Evolutionary conservation across 768 basidiomycete species (phyloP).

Genomic region (Leccinellum luteum): DNA sequence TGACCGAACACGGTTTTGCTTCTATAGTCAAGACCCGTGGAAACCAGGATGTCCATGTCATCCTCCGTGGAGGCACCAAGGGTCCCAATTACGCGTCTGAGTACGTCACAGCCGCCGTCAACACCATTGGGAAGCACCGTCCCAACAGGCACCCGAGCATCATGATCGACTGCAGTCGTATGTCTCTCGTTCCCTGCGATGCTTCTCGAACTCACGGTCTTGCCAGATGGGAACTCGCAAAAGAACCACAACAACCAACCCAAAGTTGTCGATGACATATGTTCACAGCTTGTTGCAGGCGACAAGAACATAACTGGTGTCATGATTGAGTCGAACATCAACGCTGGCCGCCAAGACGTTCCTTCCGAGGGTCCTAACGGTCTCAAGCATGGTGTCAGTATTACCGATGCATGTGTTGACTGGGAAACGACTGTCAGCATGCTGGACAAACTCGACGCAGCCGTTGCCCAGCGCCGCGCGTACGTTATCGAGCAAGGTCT

Average conservation of each 20-base stretch:
- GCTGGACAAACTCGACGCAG: conserved; percentile 67
- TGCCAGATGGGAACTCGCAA: conserved; percentile 86
- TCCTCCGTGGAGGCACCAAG: conserved; percentile 87
- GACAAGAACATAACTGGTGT: conserved; percentile 80
- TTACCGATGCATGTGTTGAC: conserved; percentile 90
- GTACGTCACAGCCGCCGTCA: conserved; percentile 62
- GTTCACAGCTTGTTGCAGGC: conserved; percentile 71
- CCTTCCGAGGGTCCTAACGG: conserved; percentile 64
- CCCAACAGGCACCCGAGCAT: conserved; percentile 56
- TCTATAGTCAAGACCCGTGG: conserved; percentile 91
- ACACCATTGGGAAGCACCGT: conserved; percentile 62
- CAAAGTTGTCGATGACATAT: conserved; percentile 68
- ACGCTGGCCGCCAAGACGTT: conserved; percentile 87
- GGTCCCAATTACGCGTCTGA: conserved; percentile 88
- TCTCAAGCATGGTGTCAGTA: conserved; percentile 79
- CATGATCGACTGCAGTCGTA: conserved; percentile 88
- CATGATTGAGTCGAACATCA: conserved; percentile 96
- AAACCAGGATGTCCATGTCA: conserved; percentile 88
- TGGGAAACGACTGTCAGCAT: conserved; percentile 78
- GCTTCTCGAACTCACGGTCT: neutral
- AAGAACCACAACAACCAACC: conserved; percentile 95
- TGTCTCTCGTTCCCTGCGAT: conserved; percentile 26
- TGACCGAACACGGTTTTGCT: conserved; percentile 85
- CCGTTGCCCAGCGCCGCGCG: conserved; percentile 28
- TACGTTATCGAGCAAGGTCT: conserved; percentile 26